A percentile compares a stretch with the other conserved stretches of the same genome.
Evolutionary conservation across 1,139 yeast genomes (phyloP).

Genomic region (Debaryomyces singareniensis): DNA sequence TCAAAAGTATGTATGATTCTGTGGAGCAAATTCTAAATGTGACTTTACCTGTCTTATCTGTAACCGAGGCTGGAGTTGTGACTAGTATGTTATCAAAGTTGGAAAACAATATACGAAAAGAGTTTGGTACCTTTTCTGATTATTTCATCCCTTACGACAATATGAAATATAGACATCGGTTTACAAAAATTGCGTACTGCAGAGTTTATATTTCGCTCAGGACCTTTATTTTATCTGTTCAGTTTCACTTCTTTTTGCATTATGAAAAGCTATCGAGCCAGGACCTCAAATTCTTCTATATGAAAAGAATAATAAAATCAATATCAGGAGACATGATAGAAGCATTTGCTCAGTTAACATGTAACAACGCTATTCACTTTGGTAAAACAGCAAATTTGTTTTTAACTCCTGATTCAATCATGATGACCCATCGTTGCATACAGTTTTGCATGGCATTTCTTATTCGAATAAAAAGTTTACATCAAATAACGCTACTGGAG

Average conservation of each 20-base stretch:
- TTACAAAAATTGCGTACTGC: slow-evolving; percentile 26
- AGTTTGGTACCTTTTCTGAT: slow-evolving; percentile 17
- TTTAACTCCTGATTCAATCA: slow-evolving; percentile 26
- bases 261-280: slow-evolving; percentile 19
- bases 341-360: slow-evolving; percentile 19
- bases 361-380: slow-evolving; percentile 22
- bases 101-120: slow-evolving; percentile 18
- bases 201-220: slow-evolving; percentile 26
- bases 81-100: slow-evolving; percentile 18
- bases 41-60: slow-evolving; percentile 16
- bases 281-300: slow-evolving; percentile 22
- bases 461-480: slow-evolving; percentile 4
- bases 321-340: slow-evolving; percentile 24
- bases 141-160: slow-evolving; percentile 20
- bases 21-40: slow-evolving; percentile 17
- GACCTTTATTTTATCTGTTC: slow-evolving; percentile 19
- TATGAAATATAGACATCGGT: slow-evolving; percentile 19
- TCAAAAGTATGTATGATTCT: slow-evolving; percentile 17
- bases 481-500: too few species aligned
- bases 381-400: slow-evolving; percentile 32
- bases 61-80: slow-evolving; percentile 16
- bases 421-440: slow-evolving; percentile 23
- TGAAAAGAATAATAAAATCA: slow-evolving; percentile 21
- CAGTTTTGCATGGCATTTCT: slow-evolving; percentile 21
- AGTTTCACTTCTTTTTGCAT: slow-evolving; percentile 23